Base-by-base conservation (phyloP, 164 flowering plant genomes). In the Taxillus chinensis region DNA sequence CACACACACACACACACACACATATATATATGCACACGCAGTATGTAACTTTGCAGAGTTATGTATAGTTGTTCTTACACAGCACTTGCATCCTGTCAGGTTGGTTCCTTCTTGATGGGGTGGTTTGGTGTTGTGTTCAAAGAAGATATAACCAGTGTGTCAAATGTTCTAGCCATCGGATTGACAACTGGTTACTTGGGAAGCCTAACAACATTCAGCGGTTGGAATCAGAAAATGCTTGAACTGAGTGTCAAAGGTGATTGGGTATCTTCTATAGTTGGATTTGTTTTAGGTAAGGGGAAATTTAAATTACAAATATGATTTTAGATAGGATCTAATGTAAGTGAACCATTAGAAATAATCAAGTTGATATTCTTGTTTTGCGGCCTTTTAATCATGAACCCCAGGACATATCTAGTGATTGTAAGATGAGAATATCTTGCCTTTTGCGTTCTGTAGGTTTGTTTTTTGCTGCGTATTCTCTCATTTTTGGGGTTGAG, bases 71-170 rank as follows among this genome's bases (percentile, higher is more conserved):
- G 27, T 27, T 27, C 27, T 27, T 27, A 27, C 27, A 27, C 27
- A 27, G 27, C 27, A 27, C 27, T 27, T 27, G 27, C 27, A 27
- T 27, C 27, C 14, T 49, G 10, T 49, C 14, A 49, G 52, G 52
- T 49, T 14, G 52, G 52, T 49, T 49, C 52, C 12, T 49, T 49
- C 52, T 49, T 49, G 52, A 49, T 49, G 52, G 52, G 52, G 52
- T 49, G 52, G 52, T 49, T 49, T 49, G 52, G 52, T 49, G 10
- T 14, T 10, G 52, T 49, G 10, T 49, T 49, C 52, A 49, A 49
- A 49, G 52, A 49, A 10, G 52, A 49, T 14, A 14, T 49, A 9
- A 14, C 14, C 14, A 49, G 14, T 9, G 10, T 49, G 10, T 49
- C 52, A 14, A 2, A 49, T 49, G 14, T 9, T 49, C 52, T 49